Evolutionary conservation across 23 red algal genomes (phyloP).

Genomic region (Agarophyton chilense): DNA sequence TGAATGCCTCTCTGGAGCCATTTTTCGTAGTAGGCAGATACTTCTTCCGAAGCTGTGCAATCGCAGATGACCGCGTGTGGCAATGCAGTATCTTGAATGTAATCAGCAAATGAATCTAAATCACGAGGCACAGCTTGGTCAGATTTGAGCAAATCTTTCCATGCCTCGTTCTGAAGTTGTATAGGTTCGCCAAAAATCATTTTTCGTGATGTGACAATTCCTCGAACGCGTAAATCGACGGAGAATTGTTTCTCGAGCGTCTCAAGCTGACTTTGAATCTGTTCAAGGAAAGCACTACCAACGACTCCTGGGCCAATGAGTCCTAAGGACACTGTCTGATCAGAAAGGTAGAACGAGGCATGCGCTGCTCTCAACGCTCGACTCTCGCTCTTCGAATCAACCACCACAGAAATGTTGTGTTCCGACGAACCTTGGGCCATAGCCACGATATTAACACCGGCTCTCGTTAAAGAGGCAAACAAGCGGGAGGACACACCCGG

Average conservation of each 20-base stretch:
- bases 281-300: conserved; percentile 81
- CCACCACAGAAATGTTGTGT: conserved; percentile 94
- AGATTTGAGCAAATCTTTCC: conserved; percentile 45
- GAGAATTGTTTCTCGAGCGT: conserved; percentile 74
- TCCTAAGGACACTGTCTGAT: conserved; percentile 91
- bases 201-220: conserved; percentile 74
- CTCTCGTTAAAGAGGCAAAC: conserved; percentile 83
- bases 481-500: conserved; percentile 92
- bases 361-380: conserved; percentile 89
- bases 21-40: conserved; percentile 78
- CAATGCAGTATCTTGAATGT: conserved; percentile 83
- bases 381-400: conserved; percentile 67
- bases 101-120: conserved; percentile 80
- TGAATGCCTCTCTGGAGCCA: conserved; percentile 91
- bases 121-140: conserved; percentile 22
- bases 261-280: conserved; percentile 85
- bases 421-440: conserved; percentile 97
- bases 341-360: conserved; percentile 90
- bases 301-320: conserved; percentile 94
- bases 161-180: conserved; percentile 57
- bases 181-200: conserved; percentile 86
- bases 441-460: conserved; percentile 89
- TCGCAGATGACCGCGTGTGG: conserved; percentile 95
- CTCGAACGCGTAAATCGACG: conserved; percentile 92
- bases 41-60: conserved; percentile 91